These are phyloP conservation scores for Anthracocystis panici-leucophaei DNA, from an alignment of 1,284 basidiomycete species.

Conservation along the genomic window DNA sequence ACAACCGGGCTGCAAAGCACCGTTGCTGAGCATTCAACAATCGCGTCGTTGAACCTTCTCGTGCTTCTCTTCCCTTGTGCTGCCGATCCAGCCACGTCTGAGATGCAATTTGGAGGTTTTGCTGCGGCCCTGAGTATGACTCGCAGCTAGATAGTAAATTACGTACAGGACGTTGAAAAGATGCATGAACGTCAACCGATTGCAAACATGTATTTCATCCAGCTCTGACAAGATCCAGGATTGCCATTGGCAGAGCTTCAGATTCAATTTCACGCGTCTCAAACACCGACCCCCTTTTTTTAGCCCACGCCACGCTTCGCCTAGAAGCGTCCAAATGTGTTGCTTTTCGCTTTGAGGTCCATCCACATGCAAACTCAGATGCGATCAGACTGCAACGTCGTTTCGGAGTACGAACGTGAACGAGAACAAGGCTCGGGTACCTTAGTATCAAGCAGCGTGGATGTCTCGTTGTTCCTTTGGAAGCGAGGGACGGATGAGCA, in stretches of 20 bases:
- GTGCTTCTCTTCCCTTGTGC: conserved; percentile 4
- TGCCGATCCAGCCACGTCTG: conserved; percentile 3
- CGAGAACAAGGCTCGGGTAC: neutral
- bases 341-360: neutral
- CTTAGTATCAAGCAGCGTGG: neutral
- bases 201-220: neutral
- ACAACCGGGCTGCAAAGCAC: neutral
- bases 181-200: neutral
- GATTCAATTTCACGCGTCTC: too few species aligned
- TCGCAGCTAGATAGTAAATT: neutral
- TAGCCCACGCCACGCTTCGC: conserved; percentile 1
- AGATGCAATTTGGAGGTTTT: neutral
- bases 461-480: neutral
- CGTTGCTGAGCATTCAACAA: neutral
- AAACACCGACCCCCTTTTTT: neutral
- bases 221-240: too few species aligned
- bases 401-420: neutral
- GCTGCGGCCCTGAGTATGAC: neutral
- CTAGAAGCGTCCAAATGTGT: neutral
- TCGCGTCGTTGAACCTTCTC: neutral
- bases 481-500: neutral
- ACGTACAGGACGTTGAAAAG: neutral
- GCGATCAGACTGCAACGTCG: too few species aligned
- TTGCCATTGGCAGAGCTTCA: too few species aligned
- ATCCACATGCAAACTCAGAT: neutral